These are phyloP conservation scores for Cryomyces minteri DNA, from an alignment of 495 filamentous ascomycete genomes.

Conservation along the genomic window DNA sequence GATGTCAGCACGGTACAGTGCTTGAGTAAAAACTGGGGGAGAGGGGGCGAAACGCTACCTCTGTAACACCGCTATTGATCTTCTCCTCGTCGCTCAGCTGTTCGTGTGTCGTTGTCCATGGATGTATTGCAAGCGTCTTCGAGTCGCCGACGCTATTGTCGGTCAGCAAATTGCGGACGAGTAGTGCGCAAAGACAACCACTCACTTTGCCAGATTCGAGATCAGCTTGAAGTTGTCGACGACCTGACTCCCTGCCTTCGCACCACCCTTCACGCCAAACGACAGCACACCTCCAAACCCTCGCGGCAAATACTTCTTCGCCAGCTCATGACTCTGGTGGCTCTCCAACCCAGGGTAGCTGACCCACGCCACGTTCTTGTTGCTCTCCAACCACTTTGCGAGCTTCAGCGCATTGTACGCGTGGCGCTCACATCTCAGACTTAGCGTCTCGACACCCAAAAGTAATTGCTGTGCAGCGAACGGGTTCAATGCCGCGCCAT, in stretches of 20 bases:
- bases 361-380: conserved; percentile 79
- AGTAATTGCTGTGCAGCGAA: conserved; percentile 93
- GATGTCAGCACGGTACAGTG: not conserved
- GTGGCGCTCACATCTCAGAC: conserved; percentile 71
- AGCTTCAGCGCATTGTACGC: conserved; percentile 68
- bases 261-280: conserved; percentile 85
- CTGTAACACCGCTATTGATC: conserved; percentile 63
- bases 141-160: conserved; percentile 40
- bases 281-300: conserved; percentile 87
- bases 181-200: not conserved
- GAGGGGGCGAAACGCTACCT: conserved; percentile 21
- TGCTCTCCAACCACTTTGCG: conserved; percentile 69
- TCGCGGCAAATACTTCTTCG: conserved; percentile 77
- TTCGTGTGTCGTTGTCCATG: conserved; percentile 92
- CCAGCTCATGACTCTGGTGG: conserved; percentile 60
- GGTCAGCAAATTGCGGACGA: not conserved
- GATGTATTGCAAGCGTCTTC: conserved; percentile 89
- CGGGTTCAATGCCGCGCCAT: conserved; percentile 72
- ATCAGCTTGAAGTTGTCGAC: conserved; percentile 93
- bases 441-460: conserved; percentile 79
- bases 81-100: conserved; percentile 78
- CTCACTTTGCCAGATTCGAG: conserved; percentile 64
- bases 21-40: not conserved
- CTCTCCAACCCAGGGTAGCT: conserved; percentile 79
- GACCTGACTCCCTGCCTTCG: conserved; percentile 59